Conservation (phyloP, 192 early-diverging fungal genomes). For the Podila verticillata region DNA sequence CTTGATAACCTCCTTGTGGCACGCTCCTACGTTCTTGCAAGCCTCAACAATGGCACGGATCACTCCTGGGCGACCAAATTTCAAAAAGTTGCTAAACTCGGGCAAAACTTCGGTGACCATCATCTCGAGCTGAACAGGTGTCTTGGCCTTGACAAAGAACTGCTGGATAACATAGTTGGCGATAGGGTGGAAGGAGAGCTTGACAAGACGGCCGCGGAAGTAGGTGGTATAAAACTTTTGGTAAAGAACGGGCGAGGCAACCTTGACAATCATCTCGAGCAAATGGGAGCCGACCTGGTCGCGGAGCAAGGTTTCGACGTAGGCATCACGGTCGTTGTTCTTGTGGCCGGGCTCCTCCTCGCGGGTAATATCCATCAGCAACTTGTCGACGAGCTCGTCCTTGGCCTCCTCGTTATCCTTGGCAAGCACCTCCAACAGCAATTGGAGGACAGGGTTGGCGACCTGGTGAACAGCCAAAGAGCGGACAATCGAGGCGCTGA, state of each 20-base stretch:
- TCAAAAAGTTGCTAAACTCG: conserved; percentile 69
- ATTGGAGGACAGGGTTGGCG: conserved; percentile 85
- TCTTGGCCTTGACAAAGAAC: conserved; percentile 71
- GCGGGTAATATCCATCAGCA: conserved; percentile 63
- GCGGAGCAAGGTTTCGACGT: conserved; percentile 67
- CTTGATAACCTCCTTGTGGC: conserved; percentile 69
- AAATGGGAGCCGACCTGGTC: conserved; percentile 84
- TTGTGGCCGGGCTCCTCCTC: conserved; percentile 53
- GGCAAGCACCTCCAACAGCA: conserved; percentile 51
- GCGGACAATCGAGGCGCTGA: conserved; percentile 63
- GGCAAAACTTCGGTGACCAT: conserved; percentile 71
- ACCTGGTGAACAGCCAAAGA: conserved; percentile 70
- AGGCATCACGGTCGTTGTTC: conserved; percentile 59
- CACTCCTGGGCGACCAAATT: conserved; percentile 71
- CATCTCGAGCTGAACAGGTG: conserved; percentile 64
- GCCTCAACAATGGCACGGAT: conserved; percentile 76
- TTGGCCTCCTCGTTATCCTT: conserved; percentile 52
- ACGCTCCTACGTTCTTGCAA: conserved; percentile 63
- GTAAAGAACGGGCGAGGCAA: conserved; percentile 62
- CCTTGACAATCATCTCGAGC: conserved; percentile 73
- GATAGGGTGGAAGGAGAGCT: conserved; percentile 73
- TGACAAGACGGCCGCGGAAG: conserved; percentile 68
- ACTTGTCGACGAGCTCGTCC: conserved; percentile 62
- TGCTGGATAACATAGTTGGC: conserved; percentile 90
- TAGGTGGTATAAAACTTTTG: conserved; percentile 72